Evolutionary conservation across 2,329 filamentous ascomycete genomes (phyloP), one percentile per base, ranked within the genome.

Genomic region (Diaporthe batatas): DNA sequence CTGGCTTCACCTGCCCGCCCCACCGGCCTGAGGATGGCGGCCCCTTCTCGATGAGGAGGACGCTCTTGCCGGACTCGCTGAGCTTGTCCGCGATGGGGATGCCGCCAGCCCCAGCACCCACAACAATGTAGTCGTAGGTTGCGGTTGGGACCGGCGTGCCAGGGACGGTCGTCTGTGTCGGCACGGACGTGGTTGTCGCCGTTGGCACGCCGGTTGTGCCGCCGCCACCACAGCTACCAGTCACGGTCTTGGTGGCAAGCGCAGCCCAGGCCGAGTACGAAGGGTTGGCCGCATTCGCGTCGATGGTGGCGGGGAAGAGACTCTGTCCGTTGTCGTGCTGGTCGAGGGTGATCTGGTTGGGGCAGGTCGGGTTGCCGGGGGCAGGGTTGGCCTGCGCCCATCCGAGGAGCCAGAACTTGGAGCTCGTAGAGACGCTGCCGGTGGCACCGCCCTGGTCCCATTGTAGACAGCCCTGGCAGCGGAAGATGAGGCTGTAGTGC

Each of bases 101-200:
- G 62, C 89, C 90, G 62, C 87, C 90, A 8, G 89, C 88, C 73
- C 90, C 90, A 51, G 83, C 87, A 25, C 90, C 90, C 70, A 91
- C 86, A 62, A 91, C 84, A 70, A 91, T 88, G 80, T 91, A 91
- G 79, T 91, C 89, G 77, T 87, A 91, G 0, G 86, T 84, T 29
- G 70, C 76, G 12, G 81, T 82, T 70, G 82, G 84, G 81, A 80
- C 21, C 78, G 75, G 68, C 10, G 55, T 14, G 5, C 70, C 32
- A 12, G 53, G 68, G 23, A 54, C 44, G 6, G 11, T 36, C 21
- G 70, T 49, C 23, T 49, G 23, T 21, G 72, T 51, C 5, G 73
- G 25, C 32, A 32, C 53, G 10, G 47, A 14, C 5, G 57, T 47
- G 18, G 67, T 44, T 16, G 70, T 77, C 0, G 76, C 6, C 44